Conservation (phyloP, 2,329 filamentous ascomycete species). For the Sporothrix dimorphospora region DNA sequence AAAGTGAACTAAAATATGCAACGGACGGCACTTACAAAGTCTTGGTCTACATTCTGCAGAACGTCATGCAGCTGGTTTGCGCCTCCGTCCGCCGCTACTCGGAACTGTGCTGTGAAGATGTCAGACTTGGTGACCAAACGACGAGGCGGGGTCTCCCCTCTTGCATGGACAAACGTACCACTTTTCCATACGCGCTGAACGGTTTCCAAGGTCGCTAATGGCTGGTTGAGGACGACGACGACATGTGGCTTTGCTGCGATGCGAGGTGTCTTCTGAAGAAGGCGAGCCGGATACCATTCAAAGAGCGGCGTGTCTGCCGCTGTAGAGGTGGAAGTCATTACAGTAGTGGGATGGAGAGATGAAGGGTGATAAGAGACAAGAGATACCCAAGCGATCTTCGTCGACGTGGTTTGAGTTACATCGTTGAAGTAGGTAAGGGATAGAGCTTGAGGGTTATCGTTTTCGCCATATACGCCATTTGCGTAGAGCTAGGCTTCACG, state of each 20-base stretch:
- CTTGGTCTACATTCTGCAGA: constrained; percentile 29
- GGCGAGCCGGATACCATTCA: constrained; percentile 37
- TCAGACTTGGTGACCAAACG: background rate
- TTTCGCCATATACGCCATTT: background rate
- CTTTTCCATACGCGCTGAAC: constrained; percentile 55
- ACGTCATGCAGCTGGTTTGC: constrained; percentile 72
- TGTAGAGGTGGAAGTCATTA: constrained; percentile 21
- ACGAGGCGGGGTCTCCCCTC: background rate
- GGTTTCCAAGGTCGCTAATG: constrained; percentile 50
- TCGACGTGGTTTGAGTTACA: too few species aligned
- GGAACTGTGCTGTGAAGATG: constrained; percentile 27
- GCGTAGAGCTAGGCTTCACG: constrained; percentile 1
- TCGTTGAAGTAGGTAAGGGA: background rate
- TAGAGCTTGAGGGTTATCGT: background rate
- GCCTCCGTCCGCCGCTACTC: constrained; percentile 87
- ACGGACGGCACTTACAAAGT: constrained; percentile 44
- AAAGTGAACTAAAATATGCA: background rate
- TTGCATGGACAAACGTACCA: constrained; percentile 40
- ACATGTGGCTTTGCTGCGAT: constrained; percentile 41
- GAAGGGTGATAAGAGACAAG: background rate
- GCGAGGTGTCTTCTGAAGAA: constrained; percentile 30
- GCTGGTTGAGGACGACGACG: constrained; percentile 58
- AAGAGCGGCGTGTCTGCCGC: background rate
- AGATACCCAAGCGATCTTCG: background rate
- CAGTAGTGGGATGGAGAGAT: background rate